Evolutionary conservation across 495 filamentous ascomycete genomes (phyloP), one percentile per base, ranked within the genome.

Genomic region (Cercophora scortea): DNA sequence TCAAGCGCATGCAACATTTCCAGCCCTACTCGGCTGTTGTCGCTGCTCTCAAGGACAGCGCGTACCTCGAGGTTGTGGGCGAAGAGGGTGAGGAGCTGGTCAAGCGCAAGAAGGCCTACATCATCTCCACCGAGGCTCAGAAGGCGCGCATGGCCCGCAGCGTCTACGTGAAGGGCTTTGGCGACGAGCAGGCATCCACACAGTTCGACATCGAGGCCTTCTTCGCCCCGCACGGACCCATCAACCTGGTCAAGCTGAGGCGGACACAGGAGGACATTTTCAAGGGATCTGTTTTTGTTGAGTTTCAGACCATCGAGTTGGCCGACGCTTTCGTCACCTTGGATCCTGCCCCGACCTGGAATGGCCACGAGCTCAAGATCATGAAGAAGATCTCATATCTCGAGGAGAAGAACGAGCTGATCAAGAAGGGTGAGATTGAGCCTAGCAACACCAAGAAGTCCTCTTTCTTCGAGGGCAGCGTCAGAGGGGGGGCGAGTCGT

Each of bases 281-380:
- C 79, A 98, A 98, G 77, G 88, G 89, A 40, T 95, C 89, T 47
- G 84, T 96, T 25, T 97, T 95, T 60, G 90, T 96, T 47, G 91
- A 96, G 69, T 97, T 96, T 64, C 74, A 73, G 34, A 77, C 78
- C 47, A 83, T 86, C 53, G 87, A 92, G 45, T 78, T 81, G 19
- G 82, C 86, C 58, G 74, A 89, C 61, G 78, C 78, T 13, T 97
- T 97, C 70, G 71, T 95, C 41, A 81, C 73, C 1, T 70, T 90
- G 8, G 83, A 91, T 39, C 80, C 86, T n/a, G 85, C 88, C 66
- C 92, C 92, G 46, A 80, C 82, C 56, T 96, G 83, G 81, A 82
- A 90, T 55, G 89, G 76, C 39, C 66, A 83, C 46, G 78, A 84
- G 12, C 74, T 97, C 9, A 50, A 78, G 52, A 84, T 95, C 72